These are phyloP conservation scores for Plantago rigida DNA, from an alignment of 305 asterid genomes.

Conservation along the genomic window DNA sequence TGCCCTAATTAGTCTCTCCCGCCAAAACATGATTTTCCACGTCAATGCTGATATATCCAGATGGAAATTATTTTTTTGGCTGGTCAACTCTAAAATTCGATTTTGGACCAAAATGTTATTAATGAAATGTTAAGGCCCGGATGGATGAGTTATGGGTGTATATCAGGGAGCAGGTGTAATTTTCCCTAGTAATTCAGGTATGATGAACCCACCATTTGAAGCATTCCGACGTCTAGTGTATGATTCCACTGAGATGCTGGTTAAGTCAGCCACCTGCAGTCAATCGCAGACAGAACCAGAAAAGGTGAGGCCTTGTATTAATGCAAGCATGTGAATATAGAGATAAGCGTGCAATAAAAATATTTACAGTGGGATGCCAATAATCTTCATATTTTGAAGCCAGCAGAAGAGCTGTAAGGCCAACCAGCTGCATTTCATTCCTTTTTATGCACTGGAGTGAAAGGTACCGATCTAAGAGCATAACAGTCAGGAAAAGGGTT, in stretches of 20 bases:
- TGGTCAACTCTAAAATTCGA: no score
- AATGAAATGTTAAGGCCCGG: no score
- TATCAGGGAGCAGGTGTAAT: no score
- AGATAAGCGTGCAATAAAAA: background rate
- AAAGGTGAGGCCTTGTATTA: background rate
- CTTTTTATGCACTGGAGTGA: conserved; percentile 59
- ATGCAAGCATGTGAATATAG: conserved; percentile 16
- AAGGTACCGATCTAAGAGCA: conserved; percentile 64
- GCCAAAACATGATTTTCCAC: no score
- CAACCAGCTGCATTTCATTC: conserved; percentile 81
- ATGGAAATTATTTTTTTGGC: no score
- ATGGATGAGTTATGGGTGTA: no score
- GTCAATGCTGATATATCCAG: no score
- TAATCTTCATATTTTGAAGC: conserved; percentile 95
- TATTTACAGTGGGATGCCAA: conserved; percentile 82
- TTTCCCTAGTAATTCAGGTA: background rate
- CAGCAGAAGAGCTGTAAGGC: conserved; percentile 81
- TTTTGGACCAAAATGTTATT: no score
- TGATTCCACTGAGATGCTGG: conserved; percentile 74
- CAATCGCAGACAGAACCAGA: conserved; percentile 14
- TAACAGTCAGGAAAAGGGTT: conserved; percentile 79
- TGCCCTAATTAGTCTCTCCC: no score
- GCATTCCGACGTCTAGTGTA: conserved; percentile 75
- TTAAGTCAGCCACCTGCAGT: conserved; percentile 65
- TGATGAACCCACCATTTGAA: conserved; percentile 53